A percentile compares a stretch with the other conserved stretches of the same genome.
These are phyloP conservation scores for Albophoma yamanashiensis DNA, from an alignment of 2,329 filamentous ascomycete genomes.

Conservation along the genomic window DNA sequence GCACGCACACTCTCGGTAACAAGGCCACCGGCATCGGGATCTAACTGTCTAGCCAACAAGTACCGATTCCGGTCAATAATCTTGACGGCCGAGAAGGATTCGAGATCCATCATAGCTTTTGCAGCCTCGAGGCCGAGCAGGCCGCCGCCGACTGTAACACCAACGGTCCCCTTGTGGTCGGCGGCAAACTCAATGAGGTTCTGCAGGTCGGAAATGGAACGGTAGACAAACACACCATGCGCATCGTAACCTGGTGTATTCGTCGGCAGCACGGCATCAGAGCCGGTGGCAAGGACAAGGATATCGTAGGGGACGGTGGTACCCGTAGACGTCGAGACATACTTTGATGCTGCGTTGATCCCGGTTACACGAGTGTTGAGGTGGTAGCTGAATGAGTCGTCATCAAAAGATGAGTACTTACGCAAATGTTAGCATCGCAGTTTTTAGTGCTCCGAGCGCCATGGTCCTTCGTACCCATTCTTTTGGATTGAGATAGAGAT, in stretches of 20 bases:
- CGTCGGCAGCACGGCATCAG: slow-evolving; percentile 62
- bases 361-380: slow-evolving; percentile 61
- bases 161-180: slow-evolving; percentile 54
- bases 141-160: slow-evolving; percentile 74
- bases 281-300: slow-evolving; percentile 77
- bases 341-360: slow-evolving; percentile 36
- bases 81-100: slow-evolving; percentile 62
- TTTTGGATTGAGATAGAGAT: slow-evolving; percentile 75
- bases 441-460: too few species aligned
- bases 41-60: too few species aligned
- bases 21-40: too few species aligned
- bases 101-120: slow-evolving; percentile 82
- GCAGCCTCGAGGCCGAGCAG: slow-evolving; percentile 80
- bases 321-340: slow-evolving; percentile 28
- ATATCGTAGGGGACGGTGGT: slow-evolving; percentile 65
- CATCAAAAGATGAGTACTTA: too few species aligned
- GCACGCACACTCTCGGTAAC: too few species aligned
- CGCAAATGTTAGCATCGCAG: too few species aligned
- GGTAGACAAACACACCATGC: slow-evolving; percentile 79
- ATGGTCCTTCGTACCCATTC: slow-evolving; percentile 53
- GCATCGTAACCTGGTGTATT: slow-evolving; percentile 71
- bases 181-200: slow-evolving; percentile 65
- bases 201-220: slow-evolving; percentile 73
- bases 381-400: slow-evolving; percentile 62
- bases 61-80: slow-evolving; percentile 71